Percentiles rank a stretch among this genome's conserved stretches.
phyloP scores from a whole-genome alignment of 495 filamentous ascomycete genomes.

The Clohesyomyces aquaticus region DNA sequence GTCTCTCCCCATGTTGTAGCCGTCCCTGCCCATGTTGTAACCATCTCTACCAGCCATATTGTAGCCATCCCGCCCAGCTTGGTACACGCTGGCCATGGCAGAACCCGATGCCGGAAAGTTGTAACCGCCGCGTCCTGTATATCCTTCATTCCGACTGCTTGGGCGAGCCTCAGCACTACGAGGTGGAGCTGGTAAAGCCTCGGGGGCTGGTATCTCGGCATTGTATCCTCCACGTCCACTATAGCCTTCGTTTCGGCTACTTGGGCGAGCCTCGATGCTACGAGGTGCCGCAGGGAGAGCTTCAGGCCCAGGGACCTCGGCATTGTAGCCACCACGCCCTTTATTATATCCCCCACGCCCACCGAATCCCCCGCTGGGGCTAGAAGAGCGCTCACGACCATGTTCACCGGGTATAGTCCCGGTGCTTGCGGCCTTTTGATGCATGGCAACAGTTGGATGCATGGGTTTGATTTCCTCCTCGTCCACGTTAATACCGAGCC shows the following conservation, averaged over 20 bases:
- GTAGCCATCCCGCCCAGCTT: conserved; percentile 29
- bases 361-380: conserved; percentile 34
- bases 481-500: conserved; percentile 36
- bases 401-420: conserved; percentile 16
- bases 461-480: conserved; percentile 30
- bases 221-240: conserved; percentile 32
- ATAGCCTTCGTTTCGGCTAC: conserved; percentile 9
- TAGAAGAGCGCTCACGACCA: conserved; percentile 27
- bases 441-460: conserved; percentile 27
- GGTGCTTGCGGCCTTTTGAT: conserved; percentile 32
- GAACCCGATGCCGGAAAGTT: no score
- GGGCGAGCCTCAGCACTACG: background rate
- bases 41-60: conserved; percentile 34
- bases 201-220: background rate
- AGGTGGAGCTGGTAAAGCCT: no score
- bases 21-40: conserved; percentile 31
- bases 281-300: background rate
- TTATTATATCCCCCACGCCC: conserved; percentile 36
- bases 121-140: conserved; percentile 29
- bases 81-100: no score
- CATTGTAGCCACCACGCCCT: conserved; percentile 29
- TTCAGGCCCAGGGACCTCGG: background rate
- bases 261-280: conserved; percentile 14
- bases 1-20: conserved; percentile 34
- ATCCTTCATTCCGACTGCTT: background rate